Evolutionary conservation across 2,329 filamentous ascomycete species (phyloP), one percentile per base, ranked within the genome.

Genomic region (Penicillium thymicola): DNA sequence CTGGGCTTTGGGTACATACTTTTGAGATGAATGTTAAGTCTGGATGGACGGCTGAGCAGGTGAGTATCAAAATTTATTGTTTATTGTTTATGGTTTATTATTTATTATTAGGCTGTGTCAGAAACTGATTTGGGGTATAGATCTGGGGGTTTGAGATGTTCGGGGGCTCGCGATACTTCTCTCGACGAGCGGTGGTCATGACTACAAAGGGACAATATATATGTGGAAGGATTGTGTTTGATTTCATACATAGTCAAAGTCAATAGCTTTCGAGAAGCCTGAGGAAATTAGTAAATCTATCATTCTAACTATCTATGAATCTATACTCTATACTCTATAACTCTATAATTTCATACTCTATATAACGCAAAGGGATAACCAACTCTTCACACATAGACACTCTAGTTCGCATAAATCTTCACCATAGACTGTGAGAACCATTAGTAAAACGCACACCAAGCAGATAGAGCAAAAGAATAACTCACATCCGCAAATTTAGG

Each of bases 401-500:
- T 44, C 48, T 55, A 61, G 28, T 59, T 59, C 28, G 60, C 63
- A 51, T 71, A 71, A 34, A 71, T 59, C 30, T 69, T 66, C 6
- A 69, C 67, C 69, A 73, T 73, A 3, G 69, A 69, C 70, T 73
- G 54, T 9, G 44, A 37, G 34, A 46, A 21, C 27, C 38, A 27
- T 61, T 52, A 62, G 55, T 21, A 14, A n/a, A 28, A 21, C 4
- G 2, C 27, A 3, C 7, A 7, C 9, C 25, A 40, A 5, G 4
- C 2, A 18, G 8, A 41, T 18, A 41, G 13, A 51, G 13, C n/a
- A 41, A 43, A 18, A 14, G 44, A 14, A 38, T 6, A 43, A 52
- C 70, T 62, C 59, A 72, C 70, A 56, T 70, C 64, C 2, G 69
- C 70, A 65, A 73, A 73, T 61, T 68, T 73, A 2, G 72, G 72